Conservation (phyloP, 305 asterid genomes). For the Fraxinus xanthoxyloides region DNA sequence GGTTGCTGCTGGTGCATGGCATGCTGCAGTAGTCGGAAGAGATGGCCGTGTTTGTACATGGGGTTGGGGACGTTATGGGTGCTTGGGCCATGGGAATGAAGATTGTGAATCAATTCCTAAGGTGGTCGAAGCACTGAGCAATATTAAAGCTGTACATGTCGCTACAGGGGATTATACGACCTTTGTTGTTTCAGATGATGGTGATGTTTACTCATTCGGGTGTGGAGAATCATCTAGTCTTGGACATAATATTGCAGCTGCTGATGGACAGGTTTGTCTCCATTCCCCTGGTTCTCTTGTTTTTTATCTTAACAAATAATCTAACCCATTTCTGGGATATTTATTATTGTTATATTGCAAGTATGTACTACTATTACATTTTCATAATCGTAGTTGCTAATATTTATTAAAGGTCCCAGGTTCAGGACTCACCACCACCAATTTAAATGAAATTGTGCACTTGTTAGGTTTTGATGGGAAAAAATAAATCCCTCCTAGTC, state of each 20-base stretch:
- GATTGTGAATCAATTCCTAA: conserved; percentile 75
- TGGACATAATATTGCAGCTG: conserved; percentile 56
- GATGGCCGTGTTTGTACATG: conserved; percentile 95
- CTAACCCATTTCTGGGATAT: background rate
- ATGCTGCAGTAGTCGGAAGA: conserved; percentile 86
- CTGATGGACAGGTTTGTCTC: conserved; percentile 54
- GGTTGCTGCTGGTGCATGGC: conserved; percentile 94
- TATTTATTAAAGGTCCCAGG: background rate
- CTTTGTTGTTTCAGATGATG: conserved; percentile 74
- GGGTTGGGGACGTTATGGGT: conserved; percentile 96
- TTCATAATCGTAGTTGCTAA: background rate
- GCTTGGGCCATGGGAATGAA: conserved; percentile 92
- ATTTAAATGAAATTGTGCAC: background rate
- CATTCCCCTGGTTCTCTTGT: background rate
- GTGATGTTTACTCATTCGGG: conserved; percentile 82
- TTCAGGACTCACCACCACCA: background rate
- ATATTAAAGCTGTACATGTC: conserved; percentile 71
- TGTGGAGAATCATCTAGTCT: conserved; percentile 76
- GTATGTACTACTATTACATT: background rate
- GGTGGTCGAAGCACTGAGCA: conserved; percentile 73
- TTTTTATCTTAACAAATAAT: background rate
- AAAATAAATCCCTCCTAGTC: background rate
- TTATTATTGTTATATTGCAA: background rate
- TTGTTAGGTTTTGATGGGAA: background rate
- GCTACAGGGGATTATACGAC: conserved; percentile 85